Evolutionary conservation across 495 filamentous ascomycete species (phyloP).

Genomic region (Aspergillus saccharolyticus): DNA sequence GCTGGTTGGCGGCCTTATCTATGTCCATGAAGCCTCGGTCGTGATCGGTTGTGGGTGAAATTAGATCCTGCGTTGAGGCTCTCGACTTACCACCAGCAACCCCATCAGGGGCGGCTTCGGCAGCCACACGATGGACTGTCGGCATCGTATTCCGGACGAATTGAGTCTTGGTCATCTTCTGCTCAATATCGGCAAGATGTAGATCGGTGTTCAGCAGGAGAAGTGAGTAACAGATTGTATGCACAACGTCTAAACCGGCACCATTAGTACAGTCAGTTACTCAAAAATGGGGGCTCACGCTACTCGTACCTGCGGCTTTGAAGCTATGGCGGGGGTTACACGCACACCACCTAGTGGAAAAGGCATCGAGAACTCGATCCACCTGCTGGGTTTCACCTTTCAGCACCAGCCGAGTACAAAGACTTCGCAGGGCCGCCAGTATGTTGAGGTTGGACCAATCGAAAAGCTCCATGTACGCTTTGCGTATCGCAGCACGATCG

Average conservation of each 20-base stretch:
- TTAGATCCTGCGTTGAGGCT: conserved; percentile 12
- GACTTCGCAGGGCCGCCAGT: conserved; percentile 66
- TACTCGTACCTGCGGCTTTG: conserved; percentile 69
- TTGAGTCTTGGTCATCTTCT: conserved; percentile 90
- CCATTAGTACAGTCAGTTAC: neutral
- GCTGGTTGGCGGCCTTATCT: conserved; percentile 16
- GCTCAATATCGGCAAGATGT: conserved; percentile 87
- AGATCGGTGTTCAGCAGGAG: conserved; percentile 95
- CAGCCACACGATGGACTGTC: conserved; percentile 71
- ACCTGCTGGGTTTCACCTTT: conserved; percentile 96
- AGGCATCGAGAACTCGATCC: conserved; percentile 84
- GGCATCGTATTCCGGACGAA: conserved; percentile 97
- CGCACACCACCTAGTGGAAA: conserved; percentile 84
- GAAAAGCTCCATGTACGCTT: conserved; percentile 89
- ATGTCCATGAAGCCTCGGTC: conserved; percentile 18
- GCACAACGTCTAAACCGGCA: conserved; percentile 69
- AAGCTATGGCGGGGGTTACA: conserved; percentile 95
- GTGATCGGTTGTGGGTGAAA: conserved; percentile 21
- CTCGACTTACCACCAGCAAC: conserved; percentile 50
- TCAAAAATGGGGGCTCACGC: neutral
- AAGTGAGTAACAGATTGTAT: conserved; percentile 95
- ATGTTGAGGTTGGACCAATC: conserved; percentile 82
- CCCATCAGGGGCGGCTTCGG: conserved; percentile 62
- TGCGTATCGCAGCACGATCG: conserved; percentile 59
- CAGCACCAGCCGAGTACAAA: conserved; percentile 79